These are phyloP conservation scores for Diaporthe velutina DNA, from an alignment of 2,329 filamentous ascomycete genomes.

Conservation along the genomic window DNA sequence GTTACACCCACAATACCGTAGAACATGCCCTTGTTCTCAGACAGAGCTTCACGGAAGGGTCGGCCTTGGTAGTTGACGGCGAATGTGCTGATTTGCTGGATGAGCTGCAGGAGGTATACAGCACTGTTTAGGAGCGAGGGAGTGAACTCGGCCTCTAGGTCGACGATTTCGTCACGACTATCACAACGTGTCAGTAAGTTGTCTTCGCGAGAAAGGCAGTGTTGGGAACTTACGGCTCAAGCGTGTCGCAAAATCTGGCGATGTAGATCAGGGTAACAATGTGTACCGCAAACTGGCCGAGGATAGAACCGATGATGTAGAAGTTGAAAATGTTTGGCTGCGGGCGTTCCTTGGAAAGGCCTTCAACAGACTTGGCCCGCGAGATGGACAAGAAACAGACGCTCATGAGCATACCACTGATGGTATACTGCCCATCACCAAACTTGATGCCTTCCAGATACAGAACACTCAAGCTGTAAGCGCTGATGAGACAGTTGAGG, in stretches of 20 bases:
- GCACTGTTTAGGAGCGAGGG: constrained; percentile 96
- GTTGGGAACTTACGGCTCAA: constrained; percentile 80
- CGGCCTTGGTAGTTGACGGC: constrained; percentile 99
- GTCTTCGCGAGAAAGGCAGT: neutral
- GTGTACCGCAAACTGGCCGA: constrained; percentile 97
- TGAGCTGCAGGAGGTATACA: constrained; percentile 96
- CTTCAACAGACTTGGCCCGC: constrained; percentile 95
- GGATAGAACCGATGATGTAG: constrained; percentile 97
- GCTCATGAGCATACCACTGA: constrained; percentile 99
- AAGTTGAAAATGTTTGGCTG: constrained; percentile 99
- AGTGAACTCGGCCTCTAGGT: constrained; percentile 94
- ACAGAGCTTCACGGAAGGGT: constrained; percentile 95
- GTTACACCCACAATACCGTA: constrained; percentile 94
- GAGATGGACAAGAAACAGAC: constrained; percentile 99
- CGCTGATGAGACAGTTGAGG: constrained; percentile 96
- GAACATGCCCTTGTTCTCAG: constrained; percentile 98
- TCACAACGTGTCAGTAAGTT: constrained; percentile 44
- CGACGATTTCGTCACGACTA: constrained; percentile 72
- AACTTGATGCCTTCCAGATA: constrained; percentile 99
- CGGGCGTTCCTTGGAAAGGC: constrained; percentile 94
- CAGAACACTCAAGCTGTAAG: constrained; percentile 95
- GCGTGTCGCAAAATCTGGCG: constrained; percentile 85
- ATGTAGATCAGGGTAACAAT: constrained; percentile 96
- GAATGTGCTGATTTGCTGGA: constrained; percentile 99
- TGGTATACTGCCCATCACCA: constrained; percentile 97